These are phyloP conservation scores for Aureobasidium pullulans DNA, from an alignment of 2,329 filamentous ascomycete genomes.

Conservation along the genomic window DNA sequence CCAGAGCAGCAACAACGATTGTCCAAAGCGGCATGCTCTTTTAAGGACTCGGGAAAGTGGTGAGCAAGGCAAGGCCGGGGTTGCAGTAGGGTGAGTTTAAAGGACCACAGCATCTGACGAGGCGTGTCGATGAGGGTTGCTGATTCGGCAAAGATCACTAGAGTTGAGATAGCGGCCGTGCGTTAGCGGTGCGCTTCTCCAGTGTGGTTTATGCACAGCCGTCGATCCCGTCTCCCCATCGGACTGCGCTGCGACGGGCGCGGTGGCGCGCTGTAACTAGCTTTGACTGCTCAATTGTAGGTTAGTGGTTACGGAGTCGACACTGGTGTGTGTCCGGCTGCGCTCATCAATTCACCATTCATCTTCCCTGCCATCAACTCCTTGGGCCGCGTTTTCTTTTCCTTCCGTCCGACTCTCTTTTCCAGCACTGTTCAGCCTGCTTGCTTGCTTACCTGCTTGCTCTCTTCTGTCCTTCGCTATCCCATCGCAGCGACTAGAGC, in stretches of 20 bases:
- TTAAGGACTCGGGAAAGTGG: neutral
- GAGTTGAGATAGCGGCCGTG: neutral
- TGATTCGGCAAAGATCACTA: neutral
- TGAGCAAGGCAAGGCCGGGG: neutral
- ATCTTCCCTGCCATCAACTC: neutral
- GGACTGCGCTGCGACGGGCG: slow-evolving; percentile 3
- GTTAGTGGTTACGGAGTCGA: neutral
- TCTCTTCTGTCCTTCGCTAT: neutral
- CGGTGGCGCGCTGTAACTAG: neutral
- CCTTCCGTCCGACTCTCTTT: neutral
- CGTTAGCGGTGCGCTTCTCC: neutral
- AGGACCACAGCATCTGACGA: neutral
- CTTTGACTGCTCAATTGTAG: neutral
- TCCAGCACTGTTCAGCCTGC: neutral
- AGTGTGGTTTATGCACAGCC: neutral
- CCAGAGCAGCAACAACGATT: neutral
- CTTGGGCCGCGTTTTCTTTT: neutral
- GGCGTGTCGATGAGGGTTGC: neutral
- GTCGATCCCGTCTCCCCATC: slow-evolving; percentile 6
- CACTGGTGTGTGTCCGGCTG: neutral
- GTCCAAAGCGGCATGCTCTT: neutral
- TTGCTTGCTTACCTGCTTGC: neutral
- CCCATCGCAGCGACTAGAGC: neutral
- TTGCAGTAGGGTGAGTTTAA: neutral
- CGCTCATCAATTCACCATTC: neutral